Evolutionary conservation across 176 grass and related monocot species (phyloP).

Genomic region (Oryza meridionalis): DNA sequence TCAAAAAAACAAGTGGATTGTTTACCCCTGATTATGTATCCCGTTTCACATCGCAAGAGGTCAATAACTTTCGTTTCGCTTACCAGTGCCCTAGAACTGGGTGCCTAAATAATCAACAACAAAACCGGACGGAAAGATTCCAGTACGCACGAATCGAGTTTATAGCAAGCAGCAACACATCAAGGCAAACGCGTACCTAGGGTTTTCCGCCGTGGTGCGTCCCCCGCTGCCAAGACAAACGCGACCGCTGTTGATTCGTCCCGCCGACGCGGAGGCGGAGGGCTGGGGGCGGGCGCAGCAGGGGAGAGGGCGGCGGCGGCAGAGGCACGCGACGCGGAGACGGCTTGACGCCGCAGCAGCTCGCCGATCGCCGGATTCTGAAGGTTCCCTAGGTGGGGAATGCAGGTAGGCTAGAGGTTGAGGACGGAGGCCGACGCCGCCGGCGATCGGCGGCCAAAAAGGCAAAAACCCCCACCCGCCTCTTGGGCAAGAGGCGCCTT

Average conservation of each 20-base stretch:
- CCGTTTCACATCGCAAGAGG: neutral
- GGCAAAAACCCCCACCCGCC: too few relatives aligned
- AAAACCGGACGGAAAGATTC: neutral
- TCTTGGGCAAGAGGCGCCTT: too few relatives aligned
- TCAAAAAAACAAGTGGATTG: too few relatives aligned
- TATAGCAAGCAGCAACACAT: neutral
- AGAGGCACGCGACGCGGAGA: too few relatives aligned
- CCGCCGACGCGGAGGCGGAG: too few relatives aligned
- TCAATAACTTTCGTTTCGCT: neutral
- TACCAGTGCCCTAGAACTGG: too few relatives aligned
- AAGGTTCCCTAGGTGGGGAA: too few relatives aligned
- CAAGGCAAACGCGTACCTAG: neutral
- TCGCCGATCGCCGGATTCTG: too few relatives aligned
- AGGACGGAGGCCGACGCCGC: neutral
- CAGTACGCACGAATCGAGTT: neutral
- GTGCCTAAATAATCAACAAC: too few relatives aligned
- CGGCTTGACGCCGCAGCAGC: too few relatives aligned
- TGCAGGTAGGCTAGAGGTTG: neutral
- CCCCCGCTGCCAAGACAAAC: neutral
- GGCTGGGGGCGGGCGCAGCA: neutral
- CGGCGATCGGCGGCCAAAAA: neutral
- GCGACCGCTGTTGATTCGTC: neutral
- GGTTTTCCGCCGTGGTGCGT: neutral
- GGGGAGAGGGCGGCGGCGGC: too few relatives aligned
- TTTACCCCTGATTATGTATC: neutral